Conservation (phyloP, 2,329 filamentous ascomycete species). For the Beauveria sp. region DNA sequence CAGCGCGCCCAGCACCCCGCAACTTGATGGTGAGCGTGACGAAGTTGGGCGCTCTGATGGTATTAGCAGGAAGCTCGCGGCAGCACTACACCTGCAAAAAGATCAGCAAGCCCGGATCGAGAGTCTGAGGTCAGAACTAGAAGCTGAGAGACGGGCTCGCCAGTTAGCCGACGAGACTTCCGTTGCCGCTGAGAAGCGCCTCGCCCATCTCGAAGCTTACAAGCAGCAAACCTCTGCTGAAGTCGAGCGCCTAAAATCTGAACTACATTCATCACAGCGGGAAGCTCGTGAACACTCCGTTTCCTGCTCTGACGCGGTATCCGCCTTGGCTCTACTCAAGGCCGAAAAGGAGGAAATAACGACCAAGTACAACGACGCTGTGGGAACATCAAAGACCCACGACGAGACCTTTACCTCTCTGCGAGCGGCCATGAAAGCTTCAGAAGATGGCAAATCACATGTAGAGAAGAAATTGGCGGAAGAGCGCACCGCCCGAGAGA, state of each 20-base stretch:
- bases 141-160: constrained; percentile 72
- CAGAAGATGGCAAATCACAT: constrained; percentile 65
- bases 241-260: constrained; percentile 75
- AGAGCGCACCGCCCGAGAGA: constrained; percentile 68
- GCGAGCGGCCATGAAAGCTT: constrained; percentile 69
- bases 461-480: constrained; percentile 78
- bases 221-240: constrained; percentile 79
- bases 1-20: constrained; percentile 54
- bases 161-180: constrained; percentile 84
- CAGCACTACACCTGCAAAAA: constrained; percentile 67
- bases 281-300: constrained; percentile 74
- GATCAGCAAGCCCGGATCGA: constrained; percentile 76
- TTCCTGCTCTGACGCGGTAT: constrained; percentile 67
- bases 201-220: constrained; percentile 75
- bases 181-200: constrained; percentile 72
- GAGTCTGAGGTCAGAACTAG: constrained; percentile 59
- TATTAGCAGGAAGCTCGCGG: constrained; percentile 74
- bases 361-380: constrained; percentile 58
- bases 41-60: constrained; percentile 58
- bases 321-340: constrained; percentile 65
- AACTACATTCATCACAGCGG: constrained; percentile 73
- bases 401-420: constrained; percentile 65
- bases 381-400: constrained; percentile 62
- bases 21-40: constrained; percentile 51
- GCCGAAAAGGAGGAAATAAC: constrained; percentile 80